phyloP scores from a whole-genome alignment of 2,329 filamentous ascomycete species.

The Simplicillium aogashimaense region DNA sequence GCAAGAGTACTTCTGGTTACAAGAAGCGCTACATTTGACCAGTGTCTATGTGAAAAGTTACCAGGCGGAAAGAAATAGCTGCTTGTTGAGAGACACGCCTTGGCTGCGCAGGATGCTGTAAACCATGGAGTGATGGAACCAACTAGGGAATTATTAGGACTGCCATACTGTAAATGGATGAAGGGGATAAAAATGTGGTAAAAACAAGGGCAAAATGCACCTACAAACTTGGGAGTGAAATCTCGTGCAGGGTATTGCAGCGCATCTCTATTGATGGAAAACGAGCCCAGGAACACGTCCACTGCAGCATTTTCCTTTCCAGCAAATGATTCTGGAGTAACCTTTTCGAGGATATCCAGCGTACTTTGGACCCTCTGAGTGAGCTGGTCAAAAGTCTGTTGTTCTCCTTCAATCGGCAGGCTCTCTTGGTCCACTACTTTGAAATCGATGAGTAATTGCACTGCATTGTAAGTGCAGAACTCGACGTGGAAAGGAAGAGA shows the following conservation, averaged over 20 bases:
- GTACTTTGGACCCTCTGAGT: slow-evolving; percentile 1
- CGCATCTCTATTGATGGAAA: slow-evolving; percentile 1
- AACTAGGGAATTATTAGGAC: neutral
- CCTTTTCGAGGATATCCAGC: slow-evolving; percentile 3
- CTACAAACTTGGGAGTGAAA: slow-evolving; percentile 5
- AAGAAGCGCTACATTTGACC: too few species aligned
- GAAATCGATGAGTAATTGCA: slow-evolving; percentile 3
- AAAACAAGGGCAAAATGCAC: neutral
- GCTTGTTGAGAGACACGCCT: slow-evolving; percentile 2
- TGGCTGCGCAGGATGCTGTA: slow-evolving; percentile 4
- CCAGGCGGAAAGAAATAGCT: slow-evolving; percentile 3
- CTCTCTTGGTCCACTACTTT: slow-evolving; percentile 2
- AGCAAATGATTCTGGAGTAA: slow-evolving; percentile 1
- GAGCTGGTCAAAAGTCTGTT: slow-evolving; percentile 3
- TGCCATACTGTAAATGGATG: too few species aligned
- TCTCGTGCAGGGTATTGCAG: slow-evolving; percentile 4
- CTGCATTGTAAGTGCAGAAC: slow-evolving; percentile 4
- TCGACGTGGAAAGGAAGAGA: slow-evolving; percentile 5
- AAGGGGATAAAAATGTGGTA: too few species aligned
- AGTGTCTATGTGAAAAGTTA: too few species aligned
- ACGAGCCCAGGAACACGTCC: slow-evolving; percentile 2
- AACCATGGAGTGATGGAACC: slow-evolving; percentile 4
- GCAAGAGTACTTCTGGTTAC: too few species aligned
- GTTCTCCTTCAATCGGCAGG: slow-evolving; percentile 3
- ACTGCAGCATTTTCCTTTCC: slow-evolving; percentile 1